phyloP scores from a whole-genome alignment of 352 stramenopile genomes.

The Pythium grandisporangium region DNA sequence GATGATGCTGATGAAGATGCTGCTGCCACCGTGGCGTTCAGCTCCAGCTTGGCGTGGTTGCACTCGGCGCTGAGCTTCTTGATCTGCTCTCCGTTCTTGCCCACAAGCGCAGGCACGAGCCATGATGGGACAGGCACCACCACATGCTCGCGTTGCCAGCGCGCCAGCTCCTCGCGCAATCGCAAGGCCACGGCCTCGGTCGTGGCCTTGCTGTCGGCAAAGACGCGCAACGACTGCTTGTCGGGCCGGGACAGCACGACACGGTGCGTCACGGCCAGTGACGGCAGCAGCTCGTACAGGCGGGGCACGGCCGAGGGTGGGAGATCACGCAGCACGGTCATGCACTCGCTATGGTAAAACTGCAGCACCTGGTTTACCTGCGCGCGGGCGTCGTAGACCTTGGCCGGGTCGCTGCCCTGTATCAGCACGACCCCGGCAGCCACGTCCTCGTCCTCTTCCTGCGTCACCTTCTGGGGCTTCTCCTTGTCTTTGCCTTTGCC shows the following conservation, averaged over 20 bases:
- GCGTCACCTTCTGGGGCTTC: neutral
- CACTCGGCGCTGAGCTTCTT: conserved; percentile 56
- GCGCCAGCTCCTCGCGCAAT: conserved; percentile 35
- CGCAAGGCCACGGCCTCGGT: conserved; percentile 27
- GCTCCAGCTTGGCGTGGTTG: conserved; percentile 42
- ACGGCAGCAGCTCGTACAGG: conserved; percentile 53
- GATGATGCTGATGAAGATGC: too few relatives aligned
- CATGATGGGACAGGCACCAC: conserved; percentile 50
- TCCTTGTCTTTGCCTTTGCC: too few relatives aligned
- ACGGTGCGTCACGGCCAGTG: conserved; percentile 33
- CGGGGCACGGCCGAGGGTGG: conserved; percentile 35
- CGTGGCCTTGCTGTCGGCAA: conserved; percentile 50
- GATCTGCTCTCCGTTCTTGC: conserved; percentile 72
- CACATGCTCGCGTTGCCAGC: conserved; percentile 62
- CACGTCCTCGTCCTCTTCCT: neutral
- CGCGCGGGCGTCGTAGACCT: conserved; percentile 67
- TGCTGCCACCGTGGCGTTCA: conserved; percentile 18
- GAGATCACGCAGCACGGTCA: conserved; percentile 37
- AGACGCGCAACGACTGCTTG: conserved; percentile 51
- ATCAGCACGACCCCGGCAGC: conserved; percentile 37
- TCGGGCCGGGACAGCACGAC: conserved; percentile 52
- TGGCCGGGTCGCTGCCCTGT: conserved; percentile 44
- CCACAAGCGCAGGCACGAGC: conserved; percentile 59
- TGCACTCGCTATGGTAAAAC: conserved; percentile 65
- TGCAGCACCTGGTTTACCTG: conserved; percentile 67